Evolutionary conservation across 2,329 filamentous ascomycete genomes (phyloP), one percentile per base, ranked within the genome.

Genomic region (Dactylellina drechsleri): DNA sequence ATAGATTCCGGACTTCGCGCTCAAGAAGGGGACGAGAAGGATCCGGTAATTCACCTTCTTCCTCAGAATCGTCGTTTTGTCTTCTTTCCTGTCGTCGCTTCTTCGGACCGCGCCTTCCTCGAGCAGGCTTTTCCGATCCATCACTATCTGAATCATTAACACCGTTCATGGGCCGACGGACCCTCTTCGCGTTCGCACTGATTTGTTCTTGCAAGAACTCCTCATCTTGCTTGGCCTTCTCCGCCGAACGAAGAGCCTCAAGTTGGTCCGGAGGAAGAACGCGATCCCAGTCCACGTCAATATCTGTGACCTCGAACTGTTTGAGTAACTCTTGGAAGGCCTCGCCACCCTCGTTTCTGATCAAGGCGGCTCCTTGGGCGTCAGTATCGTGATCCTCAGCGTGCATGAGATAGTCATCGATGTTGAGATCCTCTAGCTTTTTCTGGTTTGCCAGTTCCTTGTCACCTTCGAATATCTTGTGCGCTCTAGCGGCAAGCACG

Each of bases 381-480:
- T 70, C 72, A 7, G 72, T 98, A 84, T 96, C 94, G 79, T 97
- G 96, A 79, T 98, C 89, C 83, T 99, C 95, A 28, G 96, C 95
- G 81, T 97, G 97, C 79, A 95, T 95, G 15, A 99, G 88, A 45
- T 99, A 95, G 7, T 93, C 92, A 81, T 99, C 96, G 78, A 99
- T 98, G 81, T 99, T 95, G 23, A 99, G 89, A 82, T 97, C 93
- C 83, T 99, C 95, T 4, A 99, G 86, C 81, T 96, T 95, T 83
- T 94, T 91, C 82, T 99, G 95, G 81, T 99, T 99, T 72, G 92
- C 92, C 15, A 66, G 62, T 18, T 76, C 72, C 20, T 58, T 76
- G 10, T 92, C 95, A 82, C 97, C 94, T 82, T 98, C 94, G 79
- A 99, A 99, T 90, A 99, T 96, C 83, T 95, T 97, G 81, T 97